phyloP scores from a whole-genome alignment of 352 stramenopile genomes.

The Phytophthora meadii region DNA sequence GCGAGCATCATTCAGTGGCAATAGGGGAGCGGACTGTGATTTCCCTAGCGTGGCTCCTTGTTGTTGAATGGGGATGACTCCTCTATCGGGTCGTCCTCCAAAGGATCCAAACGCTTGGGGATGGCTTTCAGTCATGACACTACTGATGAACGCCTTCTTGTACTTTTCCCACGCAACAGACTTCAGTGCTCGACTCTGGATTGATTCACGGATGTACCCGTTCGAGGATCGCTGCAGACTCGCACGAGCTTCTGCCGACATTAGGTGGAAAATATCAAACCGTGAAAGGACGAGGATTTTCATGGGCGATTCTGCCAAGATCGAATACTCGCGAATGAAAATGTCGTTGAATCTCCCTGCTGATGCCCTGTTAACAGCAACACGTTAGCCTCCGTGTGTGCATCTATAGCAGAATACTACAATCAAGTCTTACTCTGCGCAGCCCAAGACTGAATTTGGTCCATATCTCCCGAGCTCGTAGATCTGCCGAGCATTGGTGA shows the following conservation, averaged over 20 bases:
- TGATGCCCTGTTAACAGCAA: constrained; percentile 53
- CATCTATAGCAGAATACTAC: too few relatives aligned
- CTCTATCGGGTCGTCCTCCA: constrained; percentile 5
- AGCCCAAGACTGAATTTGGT: constrained; percentile 81
- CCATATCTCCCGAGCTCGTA: constrained; percentile 78
- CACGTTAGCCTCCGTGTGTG: neutral
- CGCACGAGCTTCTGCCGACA: constrained; percentile 68
- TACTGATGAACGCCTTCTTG: constrained; percentile 63
- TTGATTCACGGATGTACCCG: constrained; percentile 65
- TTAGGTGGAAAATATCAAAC: constrained; percentile 88
- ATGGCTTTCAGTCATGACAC: constrained; percentile 45
- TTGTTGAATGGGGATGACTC: constrained; percentile 1
- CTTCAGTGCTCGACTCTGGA: constrained; percentile 77
- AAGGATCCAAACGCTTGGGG: constrained; percentile 15
- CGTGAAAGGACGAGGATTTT: constrained; percentile 84
- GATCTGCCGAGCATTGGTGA: constrained; percentile 63
- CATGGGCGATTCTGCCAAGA: constrained; percentile 75
- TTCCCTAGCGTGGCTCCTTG: constrained; percentile 24
- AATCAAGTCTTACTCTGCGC: constrained; percentile 64
- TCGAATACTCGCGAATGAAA: constrained; percentile 77
- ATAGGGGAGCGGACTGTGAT: constrained; percentile 43
- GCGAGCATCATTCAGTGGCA: constrained; percentile 26
- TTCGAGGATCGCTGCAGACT: constrained; percentile 73
- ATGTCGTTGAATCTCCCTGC: constrained; percentile 88
- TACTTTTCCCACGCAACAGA: constrained; percentile 84